A percentile compares a stretch with the other conserved stretches of the same genome.
Evolutionary conservation across 2,329 filamentous ascomycete species (phyloP).

Genomic region (Beauveria sp.): DNA sequence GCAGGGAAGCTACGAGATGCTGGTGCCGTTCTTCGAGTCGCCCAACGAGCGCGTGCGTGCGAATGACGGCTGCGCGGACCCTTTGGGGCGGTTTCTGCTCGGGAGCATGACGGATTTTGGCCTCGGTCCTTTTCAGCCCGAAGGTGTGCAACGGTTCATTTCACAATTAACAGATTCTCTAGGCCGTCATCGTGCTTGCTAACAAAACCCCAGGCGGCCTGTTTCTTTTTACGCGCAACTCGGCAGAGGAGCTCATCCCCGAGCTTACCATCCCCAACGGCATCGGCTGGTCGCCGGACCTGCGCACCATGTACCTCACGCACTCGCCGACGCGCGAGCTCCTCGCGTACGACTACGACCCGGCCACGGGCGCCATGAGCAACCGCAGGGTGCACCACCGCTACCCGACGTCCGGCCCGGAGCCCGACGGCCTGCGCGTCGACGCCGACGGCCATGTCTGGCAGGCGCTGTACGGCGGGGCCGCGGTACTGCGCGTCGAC

Average conservation of each 20-base stretch:
- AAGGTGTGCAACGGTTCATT: conserved; percentile 35
- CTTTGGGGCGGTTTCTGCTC: conserved; percentile 74
- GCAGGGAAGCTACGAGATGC: conserved; percentile 39
- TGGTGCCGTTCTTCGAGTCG: conserved; percentile 38
- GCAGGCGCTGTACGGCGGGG: conserved; percentile 77
- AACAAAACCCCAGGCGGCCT: conserved; percentile 47
- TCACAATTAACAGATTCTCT: too few species aligned
- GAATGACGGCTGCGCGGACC: conserved; percentile 80
- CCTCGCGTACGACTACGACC: conserved; percentile 66
- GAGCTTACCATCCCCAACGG: conserved; percentile 76
- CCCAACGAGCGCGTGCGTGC: conserved; percentile 50
- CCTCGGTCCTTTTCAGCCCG: conserved; percentile 48
- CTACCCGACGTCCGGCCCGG: conserved; percentile 45
- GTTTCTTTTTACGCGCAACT: conserved; percentile 60
- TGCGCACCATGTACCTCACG: conserved; percentile 73
- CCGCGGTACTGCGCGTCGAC: conserved; percentile 66
- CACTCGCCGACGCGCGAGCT: conserved; percentile 67
- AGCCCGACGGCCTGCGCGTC: conserved; percentile 78
- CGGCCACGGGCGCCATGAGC: conserved; percentile 53
- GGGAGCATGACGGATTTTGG: conserved; percentile 76
- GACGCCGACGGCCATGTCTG: conserved; percentile 82
- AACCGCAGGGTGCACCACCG: conserved; percentile 68
- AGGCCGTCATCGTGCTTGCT: too few species aligned
- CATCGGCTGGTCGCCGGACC: conserved; percentile 69
- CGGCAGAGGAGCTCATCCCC: conserved; percentile 51